These are phyloP conservation scores for Arthrobotrys iridis DNA, from an alignment of 2,329 filamentous ascomycete genomes.

Conservation along the genomic window DNA sequence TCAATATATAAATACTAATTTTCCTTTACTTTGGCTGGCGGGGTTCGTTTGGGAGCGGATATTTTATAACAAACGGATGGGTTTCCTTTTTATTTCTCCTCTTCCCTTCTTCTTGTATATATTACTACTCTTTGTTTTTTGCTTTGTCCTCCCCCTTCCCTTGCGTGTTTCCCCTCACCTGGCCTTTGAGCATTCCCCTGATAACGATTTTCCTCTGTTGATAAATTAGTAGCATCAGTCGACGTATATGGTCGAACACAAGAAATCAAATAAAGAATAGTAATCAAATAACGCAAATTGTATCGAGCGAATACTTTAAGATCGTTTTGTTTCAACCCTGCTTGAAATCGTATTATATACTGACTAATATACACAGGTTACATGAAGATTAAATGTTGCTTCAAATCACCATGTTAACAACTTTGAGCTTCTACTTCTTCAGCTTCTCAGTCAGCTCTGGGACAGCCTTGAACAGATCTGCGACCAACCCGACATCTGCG, in stretches of 20 bases:
- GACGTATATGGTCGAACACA: constrained; percentile 4
- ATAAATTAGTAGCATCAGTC: constrained; percentile 25
- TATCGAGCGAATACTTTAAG: not conserved
- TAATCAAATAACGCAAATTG: constrained; percentile 9
- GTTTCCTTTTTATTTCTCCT: not conserved
- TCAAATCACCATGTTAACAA: too few species aligned
- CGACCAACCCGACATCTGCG: constrained; percentile 93
- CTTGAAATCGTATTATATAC: constrained; percentile 16
- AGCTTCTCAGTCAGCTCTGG: constrained; percentile 96
- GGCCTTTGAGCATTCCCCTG: constrained; percentile 18
- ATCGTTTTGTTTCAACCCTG: not conserved
- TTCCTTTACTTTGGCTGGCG: constrained; percentile 17
- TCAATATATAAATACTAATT: constrained; percentile 26
- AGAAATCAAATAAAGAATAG: constrained; percentile 43
- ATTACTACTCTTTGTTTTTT: constrained; percentile 27
- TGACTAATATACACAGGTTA: constrained; percentile 45
- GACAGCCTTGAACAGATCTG: constrained; percentile 81
- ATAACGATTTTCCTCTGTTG: constrained; percentile 41
- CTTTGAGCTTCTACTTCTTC: constrained; percentile 65
- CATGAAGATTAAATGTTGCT: not conserved
- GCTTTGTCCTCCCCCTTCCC: not conserved
- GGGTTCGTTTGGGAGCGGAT: constrained; percentile 37
- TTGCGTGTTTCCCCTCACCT: constrained; percentile 4
- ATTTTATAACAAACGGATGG: constrained; percentile 20
- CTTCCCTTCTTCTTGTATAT: constrained; percentile 25